Base-by-base conservation (phyloP, 768 basidiomycete species). In the Lactarius hengduanensis region DNA sequence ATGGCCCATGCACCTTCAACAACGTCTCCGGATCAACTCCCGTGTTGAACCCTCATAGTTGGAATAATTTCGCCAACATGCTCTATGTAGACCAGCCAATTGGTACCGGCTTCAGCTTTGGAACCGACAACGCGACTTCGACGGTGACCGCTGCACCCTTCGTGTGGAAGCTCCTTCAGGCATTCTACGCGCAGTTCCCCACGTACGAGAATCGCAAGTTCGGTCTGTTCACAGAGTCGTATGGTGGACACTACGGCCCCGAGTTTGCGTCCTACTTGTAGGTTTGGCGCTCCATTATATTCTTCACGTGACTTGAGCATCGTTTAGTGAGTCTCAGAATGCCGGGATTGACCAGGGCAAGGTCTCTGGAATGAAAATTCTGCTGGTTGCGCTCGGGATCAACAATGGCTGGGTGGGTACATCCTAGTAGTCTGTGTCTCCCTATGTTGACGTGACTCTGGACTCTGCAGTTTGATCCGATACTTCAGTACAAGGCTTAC, bases 201-300 rank as follows among this genome's bases (percentile, higher is more conserved):
- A 77, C 78, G 36, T 79, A 78, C 32, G 71, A 76, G 41, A 65
- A 66, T 3, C 77, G 75, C 62, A 76, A 77, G 4, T 73, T 84
- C 55, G 83, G 80, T 1, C 74, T 84, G 47, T 85, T 83, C 83
- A 83, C 83, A 2, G 83, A 84, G 72, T 83, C 82, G 78, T 65
- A 57, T 20, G 64, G 68, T 22, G 73, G 73, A 4, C 73, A 74
- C 53, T 73, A 72, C 43, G 73, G 73, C 3, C 73, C 73, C 1
- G 62, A 62, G 11, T 72, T 72, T 57, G 60, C 57, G 11, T 59
- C 13, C 20, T 40, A 36, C 54, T 62, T 59, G 58, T 59, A 13
- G 18, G 58, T 59, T 30, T 59, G 8, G 34, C 16, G 1, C 8
- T 54, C 56, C 11, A 16, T 13, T 20, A 30, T 13, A n/a, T 11